Percentiles rank a stretch among this genome's conserved stretches.
phyloP scores from a whole-genome alignment of 2,329 filamentous ascomycete genomes.

The Pestalotiopsis sp. region DNA sequence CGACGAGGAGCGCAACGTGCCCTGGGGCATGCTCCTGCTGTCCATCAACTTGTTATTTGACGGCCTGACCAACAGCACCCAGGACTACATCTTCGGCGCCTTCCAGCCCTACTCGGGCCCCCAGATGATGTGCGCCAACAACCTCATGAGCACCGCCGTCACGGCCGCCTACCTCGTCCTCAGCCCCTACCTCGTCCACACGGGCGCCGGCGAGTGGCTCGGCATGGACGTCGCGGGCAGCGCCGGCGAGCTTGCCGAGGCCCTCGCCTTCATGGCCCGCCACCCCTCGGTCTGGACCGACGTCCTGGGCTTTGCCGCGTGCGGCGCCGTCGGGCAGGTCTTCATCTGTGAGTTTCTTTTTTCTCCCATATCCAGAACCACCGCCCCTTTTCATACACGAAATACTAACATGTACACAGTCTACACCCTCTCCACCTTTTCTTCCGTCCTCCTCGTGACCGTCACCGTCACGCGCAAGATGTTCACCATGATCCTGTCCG shows the following conservation, averaged over 20 bases:
- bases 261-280: conserved; percentile 76
- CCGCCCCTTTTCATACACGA: not conserved
- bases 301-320: conserved; percentile 86
- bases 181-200: conserved; percentile 78
- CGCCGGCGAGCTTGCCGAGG: conserved; percentile 78
- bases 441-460: conserved; percentile 87
- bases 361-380: too few relatives aligned
- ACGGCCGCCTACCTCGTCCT: conserved; percentile 77
- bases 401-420: conserved; percentile 45
- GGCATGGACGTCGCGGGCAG: conserved; percentile 66
- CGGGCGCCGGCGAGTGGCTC: conserved; percentile 64
- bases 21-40: conserved; percentile 82
- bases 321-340: conserved; percentile 90
- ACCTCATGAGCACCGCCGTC: conserved; percentile 79
- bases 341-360: conserved; percentile 74
- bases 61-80: conserved; percentile 92
- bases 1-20: conserved; percentile 58
- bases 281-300: conserved; percentile 85
- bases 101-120: conserved; percentile 85
- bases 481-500: conserved; percentile 97
- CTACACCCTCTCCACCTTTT: conserved; percentile 92
- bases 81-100: conserved; percentile 87
- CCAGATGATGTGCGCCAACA: conserved; percentile 99
- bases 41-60: conserved; percentile 92
- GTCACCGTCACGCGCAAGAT: conserved; percentile 98